Conservation (phyloP, 2,329 filamentous ascomycete species). For the Seiridium cupressi region DNA sequence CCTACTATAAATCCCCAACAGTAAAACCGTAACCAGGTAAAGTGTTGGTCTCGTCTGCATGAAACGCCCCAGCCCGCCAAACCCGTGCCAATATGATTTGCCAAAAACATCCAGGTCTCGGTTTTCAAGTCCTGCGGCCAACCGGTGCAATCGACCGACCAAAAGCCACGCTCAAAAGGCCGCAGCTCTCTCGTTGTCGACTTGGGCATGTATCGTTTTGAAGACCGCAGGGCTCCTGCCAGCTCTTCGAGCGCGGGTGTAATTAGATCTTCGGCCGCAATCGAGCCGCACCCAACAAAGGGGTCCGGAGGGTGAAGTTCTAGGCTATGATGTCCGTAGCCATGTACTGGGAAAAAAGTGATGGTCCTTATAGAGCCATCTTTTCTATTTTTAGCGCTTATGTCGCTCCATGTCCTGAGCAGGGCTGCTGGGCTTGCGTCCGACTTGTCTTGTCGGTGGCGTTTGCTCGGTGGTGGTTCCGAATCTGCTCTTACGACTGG, state of each 20-base stretch:
- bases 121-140: slow-evolving; percentile 52
- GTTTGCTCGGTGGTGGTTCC: slow-evolving; percentile 29
- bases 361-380: slow-evolving; percentile 10
- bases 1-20: slow-evolving; percentile 75
- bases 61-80: slow-evolving; percentile 67
- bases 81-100: slow-evolving; percentile 56
- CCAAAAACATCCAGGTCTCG: slow-evolving; percentile 61
- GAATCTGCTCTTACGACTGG: slow-evolving; percentile 25
- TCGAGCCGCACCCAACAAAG: slow-evolving; percentile 37
- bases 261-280: slow-evolving; percentile 50
- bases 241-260: slow-evolving; percentile 55
- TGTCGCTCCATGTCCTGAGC: slow-evolving; percentile 31
- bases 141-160: slow-evolving; percentile 59
- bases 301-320: slow-evolving; percentile 57
- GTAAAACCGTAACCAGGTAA: slow-evolving; percentile 61
- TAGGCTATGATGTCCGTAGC: slow-evolving; percentile 31
- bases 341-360: slow-evolving; percentile 20
- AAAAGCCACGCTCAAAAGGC: slow-evolving; percentile 73
- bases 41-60: slow-evolving; percentile 45
- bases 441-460: slow-evolving; percentile 13
- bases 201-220: slow-evolving; percentile 51
- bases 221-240: slow-evolving; percentile 48
- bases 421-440: slow-evolving; percentile 20
- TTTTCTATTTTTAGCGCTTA: slow-evolving; percentile 19
- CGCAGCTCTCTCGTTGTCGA: slow-evolving; percentile 47